Evolutionary conservation across 352 stramenopile species (phyloP), one percentile per base, ranked within the genome.

Genomic region (Blastocystis sp.): DNA sequence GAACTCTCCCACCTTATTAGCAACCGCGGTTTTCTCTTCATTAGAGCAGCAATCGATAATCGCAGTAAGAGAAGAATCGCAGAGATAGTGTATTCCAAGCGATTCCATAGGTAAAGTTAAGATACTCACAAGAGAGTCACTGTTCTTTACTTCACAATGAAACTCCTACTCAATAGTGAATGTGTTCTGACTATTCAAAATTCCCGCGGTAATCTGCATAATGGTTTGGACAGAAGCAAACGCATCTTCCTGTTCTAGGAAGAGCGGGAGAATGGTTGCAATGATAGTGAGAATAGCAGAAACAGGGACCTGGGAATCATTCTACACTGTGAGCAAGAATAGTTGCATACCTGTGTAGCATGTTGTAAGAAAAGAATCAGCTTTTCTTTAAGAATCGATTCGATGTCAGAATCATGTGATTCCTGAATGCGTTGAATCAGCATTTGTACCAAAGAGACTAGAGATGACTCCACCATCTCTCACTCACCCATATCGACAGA

Each of bases 381-480:
- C 91, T 50, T 91, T 75, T 7, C 90, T 63, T 11, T 89, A 53
- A 39, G 91, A 78, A 7, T 87, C 47, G 34, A 79, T 62, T 5
- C 87, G 20, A 56, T 55, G 1, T 91, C 88, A 0, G 6, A 63
- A 9, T 79, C 75, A 26, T 62, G 16, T 45, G 45, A 98, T 91
- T 95, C 95, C 13, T 95, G 93, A 56, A 99, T 91, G 0, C 97
- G 94, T 90, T 98, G 92, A 90, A 99, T 95, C 50, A 99, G 92
- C 16, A 93, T 94, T 62, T 96, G 93, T 45, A 99, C 91, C 24
- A 98, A 95, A 24, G 93, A 93, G 0, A 94, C 73, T 85, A 68
- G 18, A 92, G 37, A n/a, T 66, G 4, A 85, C 11, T 5, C 30
- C 37, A 24, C 9, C 45, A 18, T 11, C 54, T 30, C 18, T 47